Conservation (phyloP, 768 basidiomycete genomes). For the Gautieria morchelliformis region DNA sequence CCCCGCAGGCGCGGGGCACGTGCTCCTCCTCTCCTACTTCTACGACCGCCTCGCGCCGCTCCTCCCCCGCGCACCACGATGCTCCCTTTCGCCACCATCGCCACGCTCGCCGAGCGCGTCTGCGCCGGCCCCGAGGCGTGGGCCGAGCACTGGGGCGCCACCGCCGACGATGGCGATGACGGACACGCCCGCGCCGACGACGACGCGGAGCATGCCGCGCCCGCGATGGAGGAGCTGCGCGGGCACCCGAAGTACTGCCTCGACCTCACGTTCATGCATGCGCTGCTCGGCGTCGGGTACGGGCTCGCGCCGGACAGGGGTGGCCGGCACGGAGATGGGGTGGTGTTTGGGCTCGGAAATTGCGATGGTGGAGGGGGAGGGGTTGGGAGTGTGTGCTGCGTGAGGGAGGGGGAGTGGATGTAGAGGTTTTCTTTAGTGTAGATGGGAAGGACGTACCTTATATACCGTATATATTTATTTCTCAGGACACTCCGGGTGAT, state of each 20-base stretch:
- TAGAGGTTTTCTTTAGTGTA: no score
- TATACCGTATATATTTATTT: no score
- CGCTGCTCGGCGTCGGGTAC: constrained; percentile 79
- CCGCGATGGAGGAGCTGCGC: constrained; percentile 62
- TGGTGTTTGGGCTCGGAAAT: constrained; percentile 91
- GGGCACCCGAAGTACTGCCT: constrained; percentile 91
- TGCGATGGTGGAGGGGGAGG: no score
- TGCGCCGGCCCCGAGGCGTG: constrained; percentile 63
- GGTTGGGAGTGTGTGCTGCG: no score
- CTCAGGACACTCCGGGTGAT: no score
- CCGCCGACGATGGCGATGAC: no score
- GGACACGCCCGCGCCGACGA: no score
- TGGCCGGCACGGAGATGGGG: constrained; percentile 83
- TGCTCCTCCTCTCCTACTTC: constrained; percentile 95
- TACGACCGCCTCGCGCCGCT: constrained; percentile 89
- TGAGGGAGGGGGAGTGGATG: no score
- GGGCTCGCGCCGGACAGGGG: constrained; percentile 66
- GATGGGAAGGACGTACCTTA: no score
- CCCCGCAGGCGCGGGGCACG: constrained; percentile 68
- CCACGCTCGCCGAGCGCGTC: constrained; percentile 54
- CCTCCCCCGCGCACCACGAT: constrained; percentile 25
- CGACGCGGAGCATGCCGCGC: no score
- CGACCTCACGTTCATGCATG: constrained; percentile 93
- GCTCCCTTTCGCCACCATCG: constrained; percentile 49
- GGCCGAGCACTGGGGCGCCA: constrained; percentile 41